Conservation (phyloP, 108 stramenopile species). For the Cyclostephanos invisitatus region DNA sequence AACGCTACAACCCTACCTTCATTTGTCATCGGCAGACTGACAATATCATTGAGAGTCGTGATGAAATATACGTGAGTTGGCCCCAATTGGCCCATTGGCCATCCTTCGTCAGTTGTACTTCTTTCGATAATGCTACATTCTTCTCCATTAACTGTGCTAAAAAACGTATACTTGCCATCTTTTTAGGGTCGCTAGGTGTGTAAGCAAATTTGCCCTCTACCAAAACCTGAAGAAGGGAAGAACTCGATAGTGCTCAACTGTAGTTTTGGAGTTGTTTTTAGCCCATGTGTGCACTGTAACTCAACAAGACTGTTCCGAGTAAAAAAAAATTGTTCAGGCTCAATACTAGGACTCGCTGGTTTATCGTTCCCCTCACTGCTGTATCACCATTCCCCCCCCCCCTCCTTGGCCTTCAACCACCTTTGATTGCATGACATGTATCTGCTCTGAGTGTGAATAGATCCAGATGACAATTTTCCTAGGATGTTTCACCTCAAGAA, state of each 20-base stretch:
- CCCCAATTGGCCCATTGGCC: slow-evolving; percentile 18
- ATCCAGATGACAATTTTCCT: neutral
- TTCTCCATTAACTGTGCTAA: slow-evolving; percentile 20
- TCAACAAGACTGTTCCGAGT: slow-evolving; percentile 18
- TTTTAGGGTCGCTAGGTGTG: slow-evolving; percentile 7
- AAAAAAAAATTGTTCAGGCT: slow-evolving; percentile 4
- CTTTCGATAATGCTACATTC: neutral
- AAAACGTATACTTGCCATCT: slow-evolving; percentile 7
- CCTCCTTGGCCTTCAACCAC: too few species aligned
- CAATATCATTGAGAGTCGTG: slow-evolving; percentile 4
- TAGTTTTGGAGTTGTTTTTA: neutral
- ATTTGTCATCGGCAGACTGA: too few species aligned
- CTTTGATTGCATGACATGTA: too few species aligned
- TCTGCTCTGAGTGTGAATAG: slow-evolving; percentile 9
- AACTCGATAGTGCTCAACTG: slow-evolving; percentile 24
- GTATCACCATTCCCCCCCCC: neutral
- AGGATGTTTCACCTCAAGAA: too few species aligned
- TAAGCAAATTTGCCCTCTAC: slow-evolving; percentile 1
- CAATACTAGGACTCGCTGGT: too few species aligned
- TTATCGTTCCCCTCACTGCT: neutral
- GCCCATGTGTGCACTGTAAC: slow-evolving; percentile 4
- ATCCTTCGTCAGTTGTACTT: slow-evolving; percentile 14
- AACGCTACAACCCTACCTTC: neutral
- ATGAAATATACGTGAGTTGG: neutral
- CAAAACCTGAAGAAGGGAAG: slow-evolving; percentile 12